Percentiles rank a stretch among this genome's conserved stretches.
phyloP scores from a whole-genome alignment of 1,284 basidiomycete species.

The Mycosarcoma mackinlayi region DNA sequence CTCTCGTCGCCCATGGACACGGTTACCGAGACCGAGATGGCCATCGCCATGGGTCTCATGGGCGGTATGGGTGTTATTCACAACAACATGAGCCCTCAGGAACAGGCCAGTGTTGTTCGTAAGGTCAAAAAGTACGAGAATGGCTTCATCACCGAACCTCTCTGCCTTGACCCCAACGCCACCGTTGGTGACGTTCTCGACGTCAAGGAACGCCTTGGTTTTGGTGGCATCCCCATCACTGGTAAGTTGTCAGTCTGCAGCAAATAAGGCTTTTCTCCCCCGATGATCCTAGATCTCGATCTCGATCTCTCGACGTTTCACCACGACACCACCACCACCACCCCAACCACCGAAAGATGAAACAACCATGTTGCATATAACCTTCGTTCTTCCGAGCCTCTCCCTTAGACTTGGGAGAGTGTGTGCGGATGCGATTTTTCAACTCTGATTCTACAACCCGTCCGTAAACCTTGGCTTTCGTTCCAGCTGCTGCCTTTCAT shows the following conservation, averaged over 20 bases:
- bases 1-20: constrained; percentile 99
- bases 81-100: constrained; percentile 89
- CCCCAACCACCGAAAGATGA: constrained; percentile 27
- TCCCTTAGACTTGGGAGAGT: constrained; percentile 76
- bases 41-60: constrained; percentile 75
- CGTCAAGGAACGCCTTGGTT: constrained; percentile 91
- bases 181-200: constrained; percentile 90
- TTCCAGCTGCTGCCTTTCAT: background rate
- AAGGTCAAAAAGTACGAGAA: constrained; percentile 96
- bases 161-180: constrained; percentile 80
- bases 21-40: constrained; percentile 97
- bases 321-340: background rate
- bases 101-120: constrained; percentile 95
- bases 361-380: constrained; percentile 70
- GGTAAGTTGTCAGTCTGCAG: constrained; percentile 73
- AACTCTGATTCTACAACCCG: constrained; percentile 66
- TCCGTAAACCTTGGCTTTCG: background rate
- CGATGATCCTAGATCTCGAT: too few species aligned
- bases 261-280: too few species aligned
- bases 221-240: constrained; percentile 97
- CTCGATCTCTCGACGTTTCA: background rate
- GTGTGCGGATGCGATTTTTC: constrained; percentile 75
- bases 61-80: constrained; percentile 99
- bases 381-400: constrained; percentile 88
- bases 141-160: constrained; percentile 95